Conservation (phyloP, 352 stramenopile species). For the Phytopythium sindhum region DNA sequence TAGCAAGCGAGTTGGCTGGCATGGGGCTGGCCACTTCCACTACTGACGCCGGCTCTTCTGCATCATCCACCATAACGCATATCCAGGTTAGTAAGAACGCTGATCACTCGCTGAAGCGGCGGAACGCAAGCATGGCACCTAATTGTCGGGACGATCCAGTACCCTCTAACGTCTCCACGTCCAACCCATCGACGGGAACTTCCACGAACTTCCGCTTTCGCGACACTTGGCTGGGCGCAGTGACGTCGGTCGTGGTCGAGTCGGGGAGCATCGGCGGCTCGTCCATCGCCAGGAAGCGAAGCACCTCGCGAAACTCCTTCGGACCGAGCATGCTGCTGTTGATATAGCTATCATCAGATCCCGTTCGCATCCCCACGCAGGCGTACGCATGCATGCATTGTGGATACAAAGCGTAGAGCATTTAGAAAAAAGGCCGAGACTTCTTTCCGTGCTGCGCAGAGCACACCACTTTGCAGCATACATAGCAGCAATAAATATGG, state of each 20-base stretch:
- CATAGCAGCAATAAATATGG: conserved; percentile 1
- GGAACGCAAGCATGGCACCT: conserved; percentile 1
- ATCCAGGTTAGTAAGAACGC: not conserved
- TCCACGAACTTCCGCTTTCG: conserved; percentile 86
- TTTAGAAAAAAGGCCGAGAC: conserved; percentile 22
- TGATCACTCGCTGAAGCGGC: not conserved
- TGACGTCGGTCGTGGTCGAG: conserved; percentile 38
- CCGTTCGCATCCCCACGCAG: conserved; percentile 2
- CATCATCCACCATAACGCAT: not conserved
- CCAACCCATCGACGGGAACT: conserved; percentile 32
- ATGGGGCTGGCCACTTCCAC: conserved; percentile 45
- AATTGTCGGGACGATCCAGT: conserved; percentile 2
- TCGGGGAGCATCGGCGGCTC: conserved; percentile 64
- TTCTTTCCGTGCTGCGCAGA: conserved; percentile 8
- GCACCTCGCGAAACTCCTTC: conserved; percentile 83
- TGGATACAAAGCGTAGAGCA: conserved; percentile 12
- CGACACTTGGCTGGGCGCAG: conserved; percentile 27
- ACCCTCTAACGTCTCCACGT: conserved; percentile 7
- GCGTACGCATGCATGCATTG: conserved; percentile 7
- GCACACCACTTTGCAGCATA: conserved; percentile 1
- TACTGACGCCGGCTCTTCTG: conserved; percentile 37
- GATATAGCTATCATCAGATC: conserved; percentile 66
- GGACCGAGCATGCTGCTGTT: conserved; percentile 75
- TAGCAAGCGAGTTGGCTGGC: conserved; percentile 22
- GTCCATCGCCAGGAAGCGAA: conserved; percentile 85